phyloP scores from a whole-genome alignment of 345 rosid genomes.

The Orychophragmus violaceus region DNA sequence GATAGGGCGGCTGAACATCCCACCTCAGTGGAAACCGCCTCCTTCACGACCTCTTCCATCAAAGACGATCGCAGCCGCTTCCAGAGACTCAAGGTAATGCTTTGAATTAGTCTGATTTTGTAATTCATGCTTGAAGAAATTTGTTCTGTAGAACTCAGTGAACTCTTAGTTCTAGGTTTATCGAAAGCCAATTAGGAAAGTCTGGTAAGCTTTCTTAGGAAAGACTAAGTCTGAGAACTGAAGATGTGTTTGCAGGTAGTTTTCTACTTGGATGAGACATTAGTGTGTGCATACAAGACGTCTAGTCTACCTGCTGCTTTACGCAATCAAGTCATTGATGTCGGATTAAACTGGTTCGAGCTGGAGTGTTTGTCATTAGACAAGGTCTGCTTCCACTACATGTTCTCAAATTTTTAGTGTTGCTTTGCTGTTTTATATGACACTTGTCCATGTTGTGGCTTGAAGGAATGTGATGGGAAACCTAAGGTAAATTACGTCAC shows the following conservation, averaged over 20 bases:
- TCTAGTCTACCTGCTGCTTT: slow-evolving; percentile 49
- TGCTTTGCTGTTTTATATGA: too few relatives aligned
- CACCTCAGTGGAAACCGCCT: slow-evolving; percentile 45
- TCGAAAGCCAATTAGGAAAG: too few relatives aligned
- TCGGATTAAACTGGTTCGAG: slow-evolving; percentile 77
- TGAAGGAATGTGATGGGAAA: too few relatives aligned
- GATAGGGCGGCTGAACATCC: slow-evolving; percentile 51
- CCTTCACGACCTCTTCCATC: slow-evolving; percentile 25
- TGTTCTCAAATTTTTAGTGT: too few relatives aligned
- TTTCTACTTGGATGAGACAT: slow-evolving; percentile 86
- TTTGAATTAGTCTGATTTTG: slow-evolving; percentile 4
- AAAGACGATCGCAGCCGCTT: too few relatives aligned
- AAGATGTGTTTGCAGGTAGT: slow-evolving; percentile 51
- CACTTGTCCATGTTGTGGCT: too few relatives aligned
- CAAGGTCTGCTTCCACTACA: too few relatives aligned
- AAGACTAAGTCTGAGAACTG: background rate
- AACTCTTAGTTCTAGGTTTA: too few relatives aligned
- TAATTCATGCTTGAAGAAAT: background rate
- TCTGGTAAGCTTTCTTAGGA: too few relatives aligned
- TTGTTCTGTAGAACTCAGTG: too few relatives aligned
- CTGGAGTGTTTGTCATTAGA: slow-evolving; percentile 68
- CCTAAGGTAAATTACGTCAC: too few relatives aligned
- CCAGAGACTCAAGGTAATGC: slow-evolving; percentile 49
- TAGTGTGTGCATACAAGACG: slow-evolving; percentile 9
- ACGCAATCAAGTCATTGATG: slow-evolving; percentile 52